Conservation (phyloP, 352 stramenopile species). For the Pythium phragmitis region DNA sequence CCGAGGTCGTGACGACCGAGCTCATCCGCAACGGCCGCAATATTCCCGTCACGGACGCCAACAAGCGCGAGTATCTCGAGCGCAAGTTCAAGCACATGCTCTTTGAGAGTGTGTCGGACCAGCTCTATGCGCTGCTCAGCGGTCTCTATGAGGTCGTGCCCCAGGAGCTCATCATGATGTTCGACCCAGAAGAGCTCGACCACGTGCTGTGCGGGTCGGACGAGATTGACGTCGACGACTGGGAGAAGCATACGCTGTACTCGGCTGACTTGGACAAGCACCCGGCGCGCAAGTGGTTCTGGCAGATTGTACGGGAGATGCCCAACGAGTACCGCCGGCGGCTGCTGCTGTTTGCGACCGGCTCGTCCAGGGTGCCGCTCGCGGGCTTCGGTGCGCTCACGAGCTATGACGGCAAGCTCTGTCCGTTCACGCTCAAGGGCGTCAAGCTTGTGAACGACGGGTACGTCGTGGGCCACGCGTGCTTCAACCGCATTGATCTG, state of each 20-base stretch:
- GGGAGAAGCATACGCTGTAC: conserved; percentile 84
- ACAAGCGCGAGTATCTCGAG: conserved; percentile 93
- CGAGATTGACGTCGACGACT: conserved; percentile 96
- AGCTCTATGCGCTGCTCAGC: conserved; percentile 73
- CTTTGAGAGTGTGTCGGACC: conserved; percentile 53
- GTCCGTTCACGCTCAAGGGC: conserved; percentile 72
- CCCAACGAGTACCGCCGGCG: conserved; percentile 72
- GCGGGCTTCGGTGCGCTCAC: conserved; percentile 74
- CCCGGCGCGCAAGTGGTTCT: conserved; percentile 88
- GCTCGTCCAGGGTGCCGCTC: conserved; percentile 71
- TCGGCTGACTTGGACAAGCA: conserved; percentile 46
- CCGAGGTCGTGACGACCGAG: conserved; percentile 48
- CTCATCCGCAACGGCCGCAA: conserved; percentile 34
- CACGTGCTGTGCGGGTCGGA: conserved; percentile 96
- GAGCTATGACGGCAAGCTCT: conserved; percentile 77
- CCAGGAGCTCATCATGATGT: conserved; percentile 91
- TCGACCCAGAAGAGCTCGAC: conserved; percentile 98
- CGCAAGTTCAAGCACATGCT: conserved; percentile 66
- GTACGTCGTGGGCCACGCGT: conserved; percentile 30
- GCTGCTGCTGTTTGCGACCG: conserved; percentile 82
- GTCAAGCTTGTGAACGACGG: conserved; percentile 19
- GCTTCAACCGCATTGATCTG: conserved; percentile 91
- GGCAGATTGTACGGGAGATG: conserved; percentile 94
- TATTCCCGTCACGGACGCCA: conserved; percentile 92
- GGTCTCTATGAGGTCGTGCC: conserved; percentile 97